These are phyloP conservation scores for Syncephalastrum monosporum DNA, from an alignment of 371 early-diverging fungal genomes.

Conservation along the genomic window DNA sequence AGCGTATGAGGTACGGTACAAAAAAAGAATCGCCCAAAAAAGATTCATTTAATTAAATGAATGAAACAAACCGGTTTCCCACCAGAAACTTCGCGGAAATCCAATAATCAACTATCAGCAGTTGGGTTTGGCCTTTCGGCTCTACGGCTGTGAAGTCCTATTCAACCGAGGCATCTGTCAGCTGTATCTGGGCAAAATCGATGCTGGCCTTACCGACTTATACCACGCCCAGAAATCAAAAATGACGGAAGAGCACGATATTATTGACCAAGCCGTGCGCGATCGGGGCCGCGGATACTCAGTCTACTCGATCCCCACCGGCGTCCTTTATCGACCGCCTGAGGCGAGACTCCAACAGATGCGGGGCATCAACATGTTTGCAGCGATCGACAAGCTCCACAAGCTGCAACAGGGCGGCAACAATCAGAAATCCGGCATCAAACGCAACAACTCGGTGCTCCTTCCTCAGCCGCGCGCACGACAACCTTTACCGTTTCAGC, in stretches of 20 bases:
- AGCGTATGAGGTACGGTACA: slow-evolving; percentile 52
- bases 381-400: slow-evolving; percentile 14
- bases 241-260: slow-evolving; percentile 69
- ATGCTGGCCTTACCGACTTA: slow-evolving; percentile 73
- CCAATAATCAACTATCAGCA: slow-evolving; percentile 93
- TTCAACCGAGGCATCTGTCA: slow-evolving; percentile 90
- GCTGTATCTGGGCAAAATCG: slow-evolving; percentile 70
- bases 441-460: slow-evolving; percentile 35
- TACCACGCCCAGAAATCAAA: slow-evolving; percentile 68
- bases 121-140: slow-evolving; percentile 84
- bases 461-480: slow-evolving; percentile 12
- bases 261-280: slow-evolving; percentile 71
- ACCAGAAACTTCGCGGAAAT: slow-evolving; percentile 83
- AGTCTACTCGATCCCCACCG: slow-evolving; percentile 77
- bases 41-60: background rate
- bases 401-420: background rate
- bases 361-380: slow-evolving; percentile 30
- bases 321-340: slow-evolving; percentile 78
- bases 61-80: background rate
- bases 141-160: slow-evolving; percentile 84
- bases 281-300: slow-evolving; percentile 70
- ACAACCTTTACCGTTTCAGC: background rate
- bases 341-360: slow-evolving; percentile 60
- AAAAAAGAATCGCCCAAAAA: slow-evolving; percentile 1
- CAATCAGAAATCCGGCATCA: slow-evolving; percentile 6